A percentile compares a stretch with the other conserved stretches of the same genome.
Conservation (phyloP, 768 basidiomycete genomes). For the Kwoniella shandongensis region DNA sequence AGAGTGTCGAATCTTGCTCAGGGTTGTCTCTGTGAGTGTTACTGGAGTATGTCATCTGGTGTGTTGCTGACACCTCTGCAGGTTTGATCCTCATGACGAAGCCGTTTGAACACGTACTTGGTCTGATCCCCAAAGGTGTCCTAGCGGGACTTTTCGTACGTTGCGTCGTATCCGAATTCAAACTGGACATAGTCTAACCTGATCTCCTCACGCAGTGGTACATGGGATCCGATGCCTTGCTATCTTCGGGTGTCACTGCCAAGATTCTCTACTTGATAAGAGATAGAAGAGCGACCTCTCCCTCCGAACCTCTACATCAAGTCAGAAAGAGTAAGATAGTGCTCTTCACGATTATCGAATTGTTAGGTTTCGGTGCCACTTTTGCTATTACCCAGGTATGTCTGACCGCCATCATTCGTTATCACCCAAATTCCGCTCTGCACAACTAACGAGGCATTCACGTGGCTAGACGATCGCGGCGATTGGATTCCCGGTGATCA, state of each 20-base stretch:
- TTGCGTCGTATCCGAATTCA: constrained; percentile 23
- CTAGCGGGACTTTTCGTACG: constrained; percentile 81
- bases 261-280: constrained; percentile 77
- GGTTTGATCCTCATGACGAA: constrained; percentile 72
- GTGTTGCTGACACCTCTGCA: constrained; percentile 12
- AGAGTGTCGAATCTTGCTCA: constrained; percentile 88
- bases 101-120: constrained; percentile 76
- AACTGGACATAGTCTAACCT: constrained; percentile 10
- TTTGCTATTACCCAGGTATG: constrained; percentile 89
- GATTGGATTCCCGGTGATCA: constrained; percentile 87
- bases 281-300: constrained; percentile 66
- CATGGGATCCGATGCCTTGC: constrained; percentile 83
- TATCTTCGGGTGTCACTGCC: constrained; percentile 75
- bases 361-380: constrained; percentile 79
- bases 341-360: constrained; percentile 71
- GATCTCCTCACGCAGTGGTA: constrained; percentile 74
- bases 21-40: constrained; percentile 64
- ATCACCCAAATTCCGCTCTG: too few species aligned
- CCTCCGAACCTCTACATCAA: constrained; percentile 66
- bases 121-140: constrained; percentile 70
- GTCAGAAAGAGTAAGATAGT: constrained; percentile 74
- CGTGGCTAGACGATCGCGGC: constrained; percentile 62
- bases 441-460: too few species aligned
- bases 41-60: not conserved
- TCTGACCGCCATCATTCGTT: not conserved